phyloP scores from a whole-genome alignment of 2,329 filamentous ascomycete genomes.

The Claviceps sp. region DNA sequence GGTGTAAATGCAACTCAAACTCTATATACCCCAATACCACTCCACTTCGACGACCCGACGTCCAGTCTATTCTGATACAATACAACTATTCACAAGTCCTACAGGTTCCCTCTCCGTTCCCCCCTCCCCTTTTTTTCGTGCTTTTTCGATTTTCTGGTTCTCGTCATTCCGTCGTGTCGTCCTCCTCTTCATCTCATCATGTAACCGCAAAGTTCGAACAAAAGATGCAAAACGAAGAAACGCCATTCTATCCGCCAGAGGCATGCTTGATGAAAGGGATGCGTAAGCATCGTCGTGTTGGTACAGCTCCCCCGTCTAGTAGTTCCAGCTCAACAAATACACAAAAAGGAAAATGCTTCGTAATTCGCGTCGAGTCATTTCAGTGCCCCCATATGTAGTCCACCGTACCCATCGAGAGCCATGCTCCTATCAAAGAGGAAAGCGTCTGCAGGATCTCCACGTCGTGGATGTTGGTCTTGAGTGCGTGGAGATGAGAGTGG shows the following conservation, averaged over 20 bases:
- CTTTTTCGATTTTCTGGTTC: neutral
- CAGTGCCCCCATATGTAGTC: too few species aligned
- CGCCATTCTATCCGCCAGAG: neutral
- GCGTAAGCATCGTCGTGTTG: neutral
- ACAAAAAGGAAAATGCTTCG: conserved; percentile 14
- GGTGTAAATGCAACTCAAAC: neutral
- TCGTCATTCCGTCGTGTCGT: neutral
- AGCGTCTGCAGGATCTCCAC: too few species aligned
- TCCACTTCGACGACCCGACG: too few species aligned
- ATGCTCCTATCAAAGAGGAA: too few species aligned
- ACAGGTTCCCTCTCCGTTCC: neutral
- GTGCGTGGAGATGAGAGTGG: neutral
- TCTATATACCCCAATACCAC: neutral
- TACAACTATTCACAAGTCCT: neutral
- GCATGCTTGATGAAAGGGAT: neutral
- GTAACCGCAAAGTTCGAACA: neutral
- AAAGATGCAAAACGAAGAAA: neutral
- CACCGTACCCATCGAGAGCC: too few species aligned
- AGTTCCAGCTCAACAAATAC: neutral
- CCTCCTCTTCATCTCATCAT: neutral
- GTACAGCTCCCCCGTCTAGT: neutral
- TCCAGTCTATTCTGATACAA: neutral
- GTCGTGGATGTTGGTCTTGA: too few species aligned
- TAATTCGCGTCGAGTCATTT: too few species aligned
- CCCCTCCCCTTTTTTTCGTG: neutral